Conservation (phyloP, 2,329 filamentous ascomycete genomes). For the Periconia sp. region DNA sequence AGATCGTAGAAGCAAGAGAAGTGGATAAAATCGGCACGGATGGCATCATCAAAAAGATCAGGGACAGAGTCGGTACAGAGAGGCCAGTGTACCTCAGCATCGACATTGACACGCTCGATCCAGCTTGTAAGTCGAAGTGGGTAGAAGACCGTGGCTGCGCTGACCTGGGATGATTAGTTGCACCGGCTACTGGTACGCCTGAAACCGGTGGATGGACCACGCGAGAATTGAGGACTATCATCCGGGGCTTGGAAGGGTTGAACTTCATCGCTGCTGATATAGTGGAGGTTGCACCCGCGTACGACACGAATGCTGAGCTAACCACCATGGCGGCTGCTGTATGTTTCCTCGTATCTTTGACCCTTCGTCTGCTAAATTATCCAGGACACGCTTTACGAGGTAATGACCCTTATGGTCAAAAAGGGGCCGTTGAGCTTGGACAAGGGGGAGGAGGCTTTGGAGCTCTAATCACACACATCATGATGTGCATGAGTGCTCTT, state of each 20-base stretch:
- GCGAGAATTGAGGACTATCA: slow-evolving; percentile 70
- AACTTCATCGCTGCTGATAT: slow-evolving; percentile 72
- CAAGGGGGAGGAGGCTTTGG: slow-evolving; percentile 33
- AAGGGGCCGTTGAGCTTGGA: slow-evolving; percentile 66
- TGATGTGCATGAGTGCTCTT: background rate
- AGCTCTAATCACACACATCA: slow-evolving; percentile 20
- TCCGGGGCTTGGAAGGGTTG: slow-evolving; percentile 68
- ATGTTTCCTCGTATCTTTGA: slow-evolving; percentile 11
- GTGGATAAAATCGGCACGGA: slow-evolving; percentile 69
- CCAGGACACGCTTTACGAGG: slow-evolving; percentile 68
- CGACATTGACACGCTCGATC: slow-evolving; percentile 87
- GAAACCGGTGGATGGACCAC: slow-evolving; percentile 78
- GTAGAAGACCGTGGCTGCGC: background rate
- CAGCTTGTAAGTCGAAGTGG: slow-evolving; percentile 62
- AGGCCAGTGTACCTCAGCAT: slow-evolving; percentile 80
- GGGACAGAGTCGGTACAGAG: slow-evolving; percentile 70
- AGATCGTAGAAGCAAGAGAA: slow-evolving; percentile 75
- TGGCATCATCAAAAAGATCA: slow-evolving; percentile 78
- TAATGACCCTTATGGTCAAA: slow-evolving; percentile 83
- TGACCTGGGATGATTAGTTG: slow-evolving; percentile 48
- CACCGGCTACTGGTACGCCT: slow-evolving; percentile 73
- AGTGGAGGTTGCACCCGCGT: slow-evolving; percentile 73
- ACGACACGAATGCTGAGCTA: slow-evolving; percentile 71
- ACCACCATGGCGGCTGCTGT: slow-evolving; percentile 73
- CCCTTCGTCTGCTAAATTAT: slow-evolving; percentile 2